Evolutionary conservation across 345 rosid genomes (phyloP).

Genomic region (Rubroshorea leprosula): DNA sequence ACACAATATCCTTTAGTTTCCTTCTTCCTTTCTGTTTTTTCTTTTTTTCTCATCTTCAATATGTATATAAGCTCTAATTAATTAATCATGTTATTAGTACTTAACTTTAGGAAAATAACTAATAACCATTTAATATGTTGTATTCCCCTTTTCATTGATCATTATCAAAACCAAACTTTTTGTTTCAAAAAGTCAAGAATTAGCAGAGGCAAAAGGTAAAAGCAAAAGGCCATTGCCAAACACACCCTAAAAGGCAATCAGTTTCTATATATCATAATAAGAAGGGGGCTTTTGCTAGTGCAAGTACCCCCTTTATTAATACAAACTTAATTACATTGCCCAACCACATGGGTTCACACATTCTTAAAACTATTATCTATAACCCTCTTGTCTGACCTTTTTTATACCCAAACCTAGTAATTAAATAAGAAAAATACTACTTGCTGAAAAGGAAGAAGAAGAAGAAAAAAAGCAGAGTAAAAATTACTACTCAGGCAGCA

Average conservation of each 20-base stretch:
- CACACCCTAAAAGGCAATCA: no score
- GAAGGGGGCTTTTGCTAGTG: slow-evolving; percentile 35
- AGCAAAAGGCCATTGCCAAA: not conserved
- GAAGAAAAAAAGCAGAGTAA: not conserved
- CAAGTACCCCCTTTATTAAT: slow-evolving; percentile 33
- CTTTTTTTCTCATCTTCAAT: no score
- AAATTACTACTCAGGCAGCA: not conserved
- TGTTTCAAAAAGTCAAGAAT: not conserved
- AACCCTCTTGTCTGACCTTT: slow-evolving; percentile 23
- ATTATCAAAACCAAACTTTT: no score
- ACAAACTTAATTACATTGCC: slow-evolving; percentile 23
- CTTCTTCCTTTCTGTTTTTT: not conserved
- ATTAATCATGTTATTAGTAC: no score
- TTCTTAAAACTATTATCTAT: slow-evolving; percentile 6
- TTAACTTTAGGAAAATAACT: not conserved
- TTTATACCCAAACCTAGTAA: not conserved
- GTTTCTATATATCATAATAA: no score
- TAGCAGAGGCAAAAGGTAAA: not conserved
- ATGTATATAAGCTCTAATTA: no score
- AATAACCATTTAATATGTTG: not conserved
- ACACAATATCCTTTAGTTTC: not conserved
- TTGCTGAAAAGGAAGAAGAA: no score
- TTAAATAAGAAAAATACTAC: not conserved
- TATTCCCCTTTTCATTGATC: not conserved
- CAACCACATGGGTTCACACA: slow-evolving; percentile 7